These are phyloP conservation scores for Apiospora sp. DNA, from an alignment of 2,329 filamentous ascomycete species.

Conservation along the genomic window DNA sequence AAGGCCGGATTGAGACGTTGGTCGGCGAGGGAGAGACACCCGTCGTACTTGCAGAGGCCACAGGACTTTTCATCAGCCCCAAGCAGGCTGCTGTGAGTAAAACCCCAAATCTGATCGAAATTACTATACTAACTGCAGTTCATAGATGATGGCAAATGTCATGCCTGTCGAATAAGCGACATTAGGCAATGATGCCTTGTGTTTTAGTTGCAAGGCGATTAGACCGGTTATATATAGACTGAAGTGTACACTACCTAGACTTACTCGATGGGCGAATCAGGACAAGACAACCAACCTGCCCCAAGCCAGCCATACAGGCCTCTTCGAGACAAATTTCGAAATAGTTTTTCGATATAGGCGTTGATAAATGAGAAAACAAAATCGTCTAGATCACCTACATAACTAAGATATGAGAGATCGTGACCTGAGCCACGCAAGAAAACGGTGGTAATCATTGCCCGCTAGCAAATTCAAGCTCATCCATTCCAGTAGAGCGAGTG, in stretches of 20 bases:
- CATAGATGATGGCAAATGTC: slow-evolving; percentile 46
- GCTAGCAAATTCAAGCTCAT: neutral
- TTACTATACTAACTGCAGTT: neutral
- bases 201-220: neutral
- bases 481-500: neutral
- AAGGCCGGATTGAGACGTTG: slow-evolving; percentile 84
- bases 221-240: neutral
- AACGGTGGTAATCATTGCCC: no score
- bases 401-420: neutral
- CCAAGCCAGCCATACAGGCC: neutral
- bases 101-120: neutral
- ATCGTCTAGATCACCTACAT: neutral
- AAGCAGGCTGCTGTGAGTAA: slow-evolving; percentile 77
- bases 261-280: neutral
- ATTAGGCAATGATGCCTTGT: neutral
- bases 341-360: neutral
- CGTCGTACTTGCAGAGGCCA: slow-evolving; percentile 79
- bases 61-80: slow-evolving; percentile 88
- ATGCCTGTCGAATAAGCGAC: slow-evolving; percentile 20
- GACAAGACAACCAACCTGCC: neutral
- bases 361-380: neutral
- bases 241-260: neutral
- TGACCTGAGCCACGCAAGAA: neutral
- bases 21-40: slow-evolving; percentile 68
- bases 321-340: neutral